A percentile compares a stretch with the other conserved stretches of the same genome.
Conservation (phyloP, 208 protist species). For the Hexamita inflata region DNA sequence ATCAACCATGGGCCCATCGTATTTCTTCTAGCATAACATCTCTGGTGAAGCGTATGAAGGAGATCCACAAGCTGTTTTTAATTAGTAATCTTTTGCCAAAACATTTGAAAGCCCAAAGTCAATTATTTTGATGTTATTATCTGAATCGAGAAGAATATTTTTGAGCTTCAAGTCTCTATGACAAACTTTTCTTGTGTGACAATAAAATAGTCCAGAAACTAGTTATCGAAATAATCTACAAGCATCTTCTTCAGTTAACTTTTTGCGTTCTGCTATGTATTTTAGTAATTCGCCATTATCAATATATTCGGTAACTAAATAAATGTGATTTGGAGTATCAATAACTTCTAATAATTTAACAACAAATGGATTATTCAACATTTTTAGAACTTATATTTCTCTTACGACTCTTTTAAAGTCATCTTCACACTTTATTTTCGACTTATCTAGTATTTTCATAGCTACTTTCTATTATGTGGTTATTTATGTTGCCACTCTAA, state of each 20-base stretch:
- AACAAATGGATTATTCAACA: constrained; percentile 57
- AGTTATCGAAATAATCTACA: constrained; percentile 55
- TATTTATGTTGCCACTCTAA: constrained; percentile 59
- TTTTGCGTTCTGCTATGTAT: constrained; percentile 51
- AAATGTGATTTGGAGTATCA: constrained; percentile 46
- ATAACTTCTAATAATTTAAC: constrained; percentile 59
- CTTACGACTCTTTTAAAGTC: constrained; percentile 44
- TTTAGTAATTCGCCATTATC: constrained; percentile 59
- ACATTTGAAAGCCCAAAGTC: constrained; percentile 79
- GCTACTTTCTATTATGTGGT: constrained; percentile 53
- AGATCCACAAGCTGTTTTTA: constrained; percentile 68
- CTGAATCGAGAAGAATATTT: constrained; percentile 63
- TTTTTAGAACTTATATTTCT: constrained; percentile 60
- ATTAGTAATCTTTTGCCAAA: constrained; percentile 59
- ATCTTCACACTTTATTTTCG: constrained; percentile 45
- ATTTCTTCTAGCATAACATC: constrained; percentile 65
- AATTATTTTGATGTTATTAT: constrained; percentile 60
- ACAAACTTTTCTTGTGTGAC: constrained; percentile 56
- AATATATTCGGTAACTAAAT: constrained; percentile 57
- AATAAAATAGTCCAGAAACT: constrained; percentile 55
- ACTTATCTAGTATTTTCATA: constrained; percentile 61
- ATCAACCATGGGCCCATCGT: constrained; percentile 70
- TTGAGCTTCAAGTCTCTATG: constrained; percentile 75
- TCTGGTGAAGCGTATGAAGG: constrained; percentile 78
- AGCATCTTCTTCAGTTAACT: constrained; percentile 53